Conservation (phyloP, 75 land plant species). For the Sequoiadendron giganteum region DNA sequence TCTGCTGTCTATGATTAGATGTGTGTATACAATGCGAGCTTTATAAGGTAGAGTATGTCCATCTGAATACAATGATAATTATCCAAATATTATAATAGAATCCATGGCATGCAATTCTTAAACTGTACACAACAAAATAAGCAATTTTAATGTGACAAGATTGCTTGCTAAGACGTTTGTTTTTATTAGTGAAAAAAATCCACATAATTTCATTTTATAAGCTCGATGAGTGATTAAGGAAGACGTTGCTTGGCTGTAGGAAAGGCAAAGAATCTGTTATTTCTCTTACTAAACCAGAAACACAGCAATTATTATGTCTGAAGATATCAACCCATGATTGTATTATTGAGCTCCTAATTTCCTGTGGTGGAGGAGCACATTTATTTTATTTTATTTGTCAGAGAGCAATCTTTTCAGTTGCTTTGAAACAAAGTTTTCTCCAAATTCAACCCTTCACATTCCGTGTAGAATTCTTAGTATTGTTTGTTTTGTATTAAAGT, state of each 20-base stretch:
- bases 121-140: background rate
- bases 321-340: background rate
- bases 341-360: too few relatives aligned
- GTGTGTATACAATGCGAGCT: too few relatives aligned
- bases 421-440: slow-evolving; percentile 3
- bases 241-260: too few relatives aligned
- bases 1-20: background rate
- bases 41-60: too few relatives aligned
- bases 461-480: background rate
- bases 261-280: too few relatives aligned
- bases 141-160: background rate
- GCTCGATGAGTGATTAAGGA: too few relatives aligned
- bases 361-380: background rate
- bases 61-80: background rate
- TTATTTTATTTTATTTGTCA: background rate
- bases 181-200: too few relatives aligned
- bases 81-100: too few relatives aligned
- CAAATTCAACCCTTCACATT: background rate
- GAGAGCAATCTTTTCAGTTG: background rate
- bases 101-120: background rate
- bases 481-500: too few relatives aligned
- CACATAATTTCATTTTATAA: background rate
- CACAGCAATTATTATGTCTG: too few relatives aligned
- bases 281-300: too few relatives aligned
- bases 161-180: background rate